Base-by-base conservation (phyloP, 495 filamentous ascomycete species). In the Tuber umbilicatum region DNA sequence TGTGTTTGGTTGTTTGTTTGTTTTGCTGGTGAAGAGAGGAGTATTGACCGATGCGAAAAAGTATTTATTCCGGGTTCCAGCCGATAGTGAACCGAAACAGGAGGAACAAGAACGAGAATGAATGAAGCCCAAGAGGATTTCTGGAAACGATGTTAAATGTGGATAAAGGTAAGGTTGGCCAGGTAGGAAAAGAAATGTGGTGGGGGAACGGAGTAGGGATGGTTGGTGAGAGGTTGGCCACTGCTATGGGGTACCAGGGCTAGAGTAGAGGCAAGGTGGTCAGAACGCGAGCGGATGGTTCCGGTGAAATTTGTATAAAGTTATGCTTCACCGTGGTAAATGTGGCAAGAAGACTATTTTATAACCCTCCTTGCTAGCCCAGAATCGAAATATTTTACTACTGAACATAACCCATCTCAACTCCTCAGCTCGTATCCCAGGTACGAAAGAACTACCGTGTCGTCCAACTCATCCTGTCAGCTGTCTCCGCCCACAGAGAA, bases 181-280 rank as follows among this genome's bases (percentile, higher is more conserved):
- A 12, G 55, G 55, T 31, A 31, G 55, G 55, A 60, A 60, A 60
- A 16, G 55, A 60, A 31, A 17, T 31, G n/a, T 3, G 17, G 67
- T 39, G 43, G 68, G 68, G 38, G 40, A 70, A 68, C 21, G 71
- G 70, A 76, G 23, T 55, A 55, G 70, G 70, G 72, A 77, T 47
- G 73, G 75, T 76, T 47, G 73, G 42, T 67, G 73, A 74, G 75
- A 78, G 73, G 76, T 70, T 75, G 68, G 69, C 76, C 73, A 67
- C 42, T 68, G 71, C 41, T 69, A 40, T 42, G 69, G 55, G 3
- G 2, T 35, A 31, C 27, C 55, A 35, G 27, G 55, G 27, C 55
- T 35, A 72, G 47, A 50, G 38, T 68, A 78, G 77, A 79, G 77
- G 77, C 77, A 79, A 79, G 75, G 77, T 79, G 77, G 77, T 79